Base-by-base conservation (phyloP, 2,329 filamentous ascomycete species). In the Clarireedia monteithiana region DNA sequence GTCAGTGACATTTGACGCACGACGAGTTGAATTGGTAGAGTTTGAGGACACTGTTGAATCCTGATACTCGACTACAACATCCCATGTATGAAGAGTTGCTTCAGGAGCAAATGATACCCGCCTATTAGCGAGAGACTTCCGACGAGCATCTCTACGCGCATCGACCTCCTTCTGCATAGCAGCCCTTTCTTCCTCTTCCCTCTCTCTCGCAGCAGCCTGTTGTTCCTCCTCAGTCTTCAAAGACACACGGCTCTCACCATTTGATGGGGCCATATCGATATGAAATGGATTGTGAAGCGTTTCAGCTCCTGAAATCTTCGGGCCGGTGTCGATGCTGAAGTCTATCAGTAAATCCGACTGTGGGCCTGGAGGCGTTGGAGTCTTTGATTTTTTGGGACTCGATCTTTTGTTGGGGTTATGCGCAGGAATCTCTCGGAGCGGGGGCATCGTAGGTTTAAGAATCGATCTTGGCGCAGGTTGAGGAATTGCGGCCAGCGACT, bases 61-160 rank as follows among this genome's bases (percentile, higher is more conserved):
- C 67, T 91, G 90, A 60, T 91, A 88, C 67, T 97, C 92, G 46
- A 96, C 83, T 55, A 69, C 66, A 94, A 69, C 91, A 67, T 97
- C 91, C 79, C 95, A 97, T 0, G 94, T 99, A 69, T 99, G 94
- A 38, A 99, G 78, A 3, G 94, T 99, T 12, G 94, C 94, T 73
- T 99, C 94, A 1, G 94, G 94, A 4, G 94, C 94, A 71, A 99
- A 99, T 0, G 92, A 97, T 36, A 99, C 94, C 67, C 94, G 84
- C 66, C 94, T 84, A 69, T 94, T 95, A 48, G 92, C 91, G 56
- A 96, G 80, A 17, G 91, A 96, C 70, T 97, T 97, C 64, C 94
- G 82, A 60, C 94, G 85, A 46, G 90, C 91, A 70, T 95, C 94
- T 64, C 91, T 82, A 55, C 91, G 82, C 64, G 92, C 85, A 57